Evolutionary conservation across 768 basidiomycete species (phyloP).

Genomic region (Mycena epipterygia): DNA sequence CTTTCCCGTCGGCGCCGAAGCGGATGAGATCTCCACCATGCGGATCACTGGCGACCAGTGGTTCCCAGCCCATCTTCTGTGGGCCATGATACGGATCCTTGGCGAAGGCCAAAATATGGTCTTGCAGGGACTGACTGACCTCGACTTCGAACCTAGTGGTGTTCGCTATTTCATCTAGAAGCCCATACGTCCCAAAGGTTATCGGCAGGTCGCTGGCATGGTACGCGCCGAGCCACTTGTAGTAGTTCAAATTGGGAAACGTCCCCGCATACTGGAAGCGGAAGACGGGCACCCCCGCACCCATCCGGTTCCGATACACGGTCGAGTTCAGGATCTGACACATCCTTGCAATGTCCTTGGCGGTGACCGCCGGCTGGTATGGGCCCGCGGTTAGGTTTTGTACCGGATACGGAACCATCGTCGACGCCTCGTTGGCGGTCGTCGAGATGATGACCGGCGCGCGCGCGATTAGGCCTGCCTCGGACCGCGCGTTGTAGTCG

Average conservation of each 20-base stretch:
- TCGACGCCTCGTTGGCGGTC: slow-evolving; percentile 8
- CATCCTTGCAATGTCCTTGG: background rate
- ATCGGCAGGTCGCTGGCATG: slow-evolving; percentile 14
- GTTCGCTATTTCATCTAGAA: background rate
- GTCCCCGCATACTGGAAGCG: slow-evolving; percentile 11
- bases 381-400: slow-evolving; percentile 14
- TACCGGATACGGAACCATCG: background rate
- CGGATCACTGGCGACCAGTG: slow-evolving; percentile 2
- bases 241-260: slow-evolving; percentile 6
- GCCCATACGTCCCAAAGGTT: slow-evolving; percentile 16
- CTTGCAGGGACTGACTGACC: slow-evolving; percentile 10
- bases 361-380: slow-evolving; percentile 10
- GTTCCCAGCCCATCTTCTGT: slow-evolving; percentile 8
- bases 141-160: slow-evolving; percentile 4
- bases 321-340: background rate
- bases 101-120: slow-evolving; percentile 8
- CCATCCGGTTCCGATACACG: background rate
- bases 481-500: slow-evolving; percentile 8
- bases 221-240: slow-evolving; percentile 14
- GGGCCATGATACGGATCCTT: slow-evolving; percentile 17
- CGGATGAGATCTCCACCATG: slow-evolving; percentile 1
- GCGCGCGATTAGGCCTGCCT: slow-evolving; percentile 3
- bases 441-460: slow-evolving; percentile 2
- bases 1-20: slow-evolving; percentile 12
- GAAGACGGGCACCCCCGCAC: slow-evolving; percentile 9